A percentile compares a stretch with the other conserved stretches of the same genome.
Conservation (phyloP, 2,329 filamentous ascomycete species). For the Basipetospora chlamydospora region DNA sequence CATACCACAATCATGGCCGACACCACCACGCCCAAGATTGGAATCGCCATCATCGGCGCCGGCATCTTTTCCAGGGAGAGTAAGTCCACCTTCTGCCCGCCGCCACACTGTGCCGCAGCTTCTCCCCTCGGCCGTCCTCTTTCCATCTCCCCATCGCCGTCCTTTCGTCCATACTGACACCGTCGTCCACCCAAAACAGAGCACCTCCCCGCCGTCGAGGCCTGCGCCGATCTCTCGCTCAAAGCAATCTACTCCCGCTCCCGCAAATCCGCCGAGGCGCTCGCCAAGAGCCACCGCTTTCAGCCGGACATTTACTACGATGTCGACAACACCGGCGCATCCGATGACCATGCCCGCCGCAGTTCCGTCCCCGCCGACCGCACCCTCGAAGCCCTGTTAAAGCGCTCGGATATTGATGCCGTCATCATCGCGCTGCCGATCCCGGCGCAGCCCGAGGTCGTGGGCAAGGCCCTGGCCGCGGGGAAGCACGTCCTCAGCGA, state of each 20-base stretch:
- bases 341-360: too few species aligned
- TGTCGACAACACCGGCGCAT: too few species aligned
- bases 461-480: conserved; percentile 43
- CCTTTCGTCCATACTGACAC: conserved; percentile 3
- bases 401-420: conserved; percentile 36
- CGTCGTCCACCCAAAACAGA: conserved; percentile 8
- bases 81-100: conserved; percentile 14
- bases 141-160: not conserved
- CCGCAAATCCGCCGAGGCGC: conserved; percentile 34
- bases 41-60: conserved; percentile 47
- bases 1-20: too few species aligned
- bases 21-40: too few species aligned
- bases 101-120: not conserved
- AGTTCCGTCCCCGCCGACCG: conserved; percentile 26
- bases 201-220: conserved; percentile 40
- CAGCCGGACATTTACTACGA: conserved; percentile 7
- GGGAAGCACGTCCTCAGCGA: conserved; percentile 58
- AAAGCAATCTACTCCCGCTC: conserved; percentile 55
- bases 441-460: conserved; percentile 39
- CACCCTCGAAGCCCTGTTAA: conserved; percentile 34
- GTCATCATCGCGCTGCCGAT: conserved; percentile 52
- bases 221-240: conserved; percentile 32
- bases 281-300: conserved; percentile 1
- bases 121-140: too few species aligned
- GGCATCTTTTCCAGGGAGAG: conserved; percentile 48